Evolutionary conservation across 1,284 basidiomycete genomes (phyloP).

Genomic region (Rhodotorula sp.): DNA sequence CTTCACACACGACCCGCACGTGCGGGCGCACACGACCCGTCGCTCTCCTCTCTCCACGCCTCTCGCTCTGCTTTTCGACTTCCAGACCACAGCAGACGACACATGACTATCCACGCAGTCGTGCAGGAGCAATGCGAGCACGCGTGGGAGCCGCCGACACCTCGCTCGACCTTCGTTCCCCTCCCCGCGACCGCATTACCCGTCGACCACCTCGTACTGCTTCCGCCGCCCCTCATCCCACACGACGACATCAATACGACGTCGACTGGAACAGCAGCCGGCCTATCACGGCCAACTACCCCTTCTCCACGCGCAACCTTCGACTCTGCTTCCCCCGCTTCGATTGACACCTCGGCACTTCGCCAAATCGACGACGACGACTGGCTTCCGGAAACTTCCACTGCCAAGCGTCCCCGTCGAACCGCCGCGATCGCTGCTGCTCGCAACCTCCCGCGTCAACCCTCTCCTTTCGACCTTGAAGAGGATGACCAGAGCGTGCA

Average conservation of each 20-base stretch:
- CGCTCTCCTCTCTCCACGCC: not conserved
- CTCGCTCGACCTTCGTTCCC: slow-evolving; percentile 13
- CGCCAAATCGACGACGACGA: not conserved
- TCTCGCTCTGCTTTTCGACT: too few relatives aligned
- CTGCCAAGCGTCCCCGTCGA: slow-evolving; percentile 20
- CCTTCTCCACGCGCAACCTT: not conserved
- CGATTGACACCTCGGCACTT: not conserved
- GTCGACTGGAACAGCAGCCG: not conserved
- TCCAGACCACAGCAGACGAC: not conserved
- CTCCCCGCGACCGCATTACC: slow-evolving; percentile 16
- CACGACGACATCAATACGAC: not conserved
- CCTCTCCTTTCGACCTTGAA: slow-evolving; percentile 26
- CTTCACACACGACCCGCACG: not conserved
- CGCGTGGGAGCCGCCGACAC: slow-evolving; percentile 17
- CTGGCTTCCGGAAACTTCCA: not conserved
- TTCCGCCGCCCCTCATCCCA: slow-evolving; percentile 18
- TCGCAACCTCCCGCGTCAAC: slow-evolving; percentile 22
- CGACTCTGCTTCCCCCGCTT: not conserved
- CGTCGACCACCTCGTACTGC: slow-evolving; percentile 29
- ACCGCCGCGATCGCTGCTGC: slow-evolving; percentile 26
- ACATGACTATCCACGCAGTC: not conserved
- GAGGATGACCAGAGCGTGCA: not conserved
- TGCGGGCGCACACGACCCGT: not conserved
- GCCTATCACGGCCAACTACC: not conserved
- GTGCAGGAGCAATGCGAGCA: not conserved